These are phyloP conservation scores for Megacollybia platyphylla DNA, from an alignment of 1,284 basidiomycete genomes.

Conservation along the genomic window DNA sequence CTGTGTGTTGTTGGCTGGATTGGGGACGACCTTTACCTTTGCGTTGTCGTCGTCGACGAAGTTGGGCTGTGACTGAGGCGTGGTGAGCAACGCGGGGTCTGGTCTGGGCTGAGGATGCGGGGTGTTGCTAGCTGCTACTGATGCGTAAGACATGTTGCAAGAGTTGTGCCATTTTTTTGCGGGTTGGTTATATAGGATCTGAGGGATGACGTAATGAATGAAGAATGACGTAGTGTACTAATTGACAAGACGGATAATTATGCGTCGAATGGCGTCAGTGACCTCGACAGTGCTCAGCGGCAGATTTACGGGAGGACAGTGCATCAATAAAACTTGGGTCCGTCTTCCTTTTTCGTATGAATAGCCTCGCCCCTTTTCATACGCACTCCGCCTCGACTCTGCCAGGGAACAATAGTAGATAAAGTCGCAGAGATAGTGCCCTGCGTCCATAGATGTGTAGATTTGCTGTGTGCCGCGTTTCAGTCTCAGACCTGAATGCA, in stretches of 20 bases:
- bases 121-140: slow-evolving; percentile 44
- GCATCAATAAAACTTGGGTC: slow-evolving; percentile 56
- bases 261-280: slow-evolving; percentile 47
- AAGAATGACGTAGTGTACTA: not conserved
- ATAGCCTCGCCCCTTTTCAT: not conserved
- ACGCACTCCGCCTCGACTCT: slow-evolving; percentile 18
- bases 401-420: slow-evolving; percentile 71
- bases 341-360: slow-evolving; percentile 42
- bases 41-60: slow-evolving; percentile 31
- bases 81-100: slow-evolving; percentile 50
- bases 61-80: slow-evolving; percentile 25
- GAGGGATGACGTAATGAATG: not conserved
- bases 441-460: slow-evolving; percentile 64
- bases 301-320: slow-evolving; percentile 53
- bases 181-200: not conserved
- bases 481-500: not conserved
- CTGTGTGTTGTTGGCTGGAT: slow-evolving; percentile 4
- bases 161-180: slow-evolving; percentile 8
- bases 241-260: slow-evolving; percentile 45
- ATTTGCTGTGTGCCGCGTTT: slow-evolving; percentile 30
- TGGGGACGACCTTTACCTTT: slow-evolving; percentile 39
- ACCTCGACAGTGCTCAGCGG: slow-evolving; percentile 53
- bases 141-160: slow-evolving; percentile 51
- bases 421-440: slow-evolving; percentile 69
- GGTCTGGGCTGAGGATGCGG: slow-evolving; percentile 45